phyloP scores from a whole-genome alignment of 306 rosid genomes.

The Corylus heterophylla region DNA sequence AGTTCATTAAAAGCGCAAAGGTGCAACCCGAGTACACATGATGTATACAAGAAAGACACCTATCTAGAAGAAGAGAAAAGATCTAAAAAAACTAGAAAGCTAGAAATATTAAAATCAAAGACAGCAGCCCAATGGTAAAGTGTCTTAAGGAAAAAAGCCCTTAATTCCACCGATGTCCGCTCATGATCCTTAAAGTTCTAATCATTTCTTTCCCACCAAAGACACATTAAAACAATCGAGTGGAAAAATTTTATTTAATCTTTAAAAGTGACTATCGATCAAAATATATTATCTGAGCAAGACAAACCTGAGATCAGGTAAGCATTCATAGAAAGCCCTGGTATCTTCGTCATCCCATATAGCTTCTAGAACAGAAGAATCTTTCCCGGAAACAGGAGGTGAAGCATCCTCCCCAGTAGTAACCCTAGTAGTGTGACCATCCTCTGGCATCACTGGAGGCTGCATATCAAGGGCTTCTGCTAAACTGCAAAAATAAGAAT shows the following conservation, averaged over 20 bases:
- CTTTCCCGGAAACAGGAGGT: conserved; percentile 82
- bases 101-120: too few species aligned
- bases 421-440: conserved; percentile 96
- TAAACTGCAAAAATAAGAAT: conserved; percentile 53
- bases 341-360: conserved; percentile 99
- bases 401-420: conserved; percentile 86
- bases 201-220: too few species aligned
- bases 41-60: too few species aligned
- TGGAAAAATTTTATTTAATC: background rate
- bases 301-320: conserved; percentile 97
- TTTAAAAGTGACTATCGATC: conserved; percentile 6
- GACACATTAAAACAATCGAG: too few species aligned
- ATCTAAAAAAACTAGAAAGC: too few species aligned
- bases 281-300: conserved; percentile 20
- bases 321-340: conserved; percentile 86
- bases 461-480: conserved; percentile 99
- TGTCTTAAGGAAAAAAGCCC: too few species aligned
- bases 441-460: conserved; percentile 99
- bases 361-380: conserved; percentile 75
- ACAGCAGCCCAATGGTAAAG: too few species aligned
- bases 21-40: too few species aligned
- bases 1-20: too few species aligned
- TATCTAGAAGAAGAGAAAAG: too few species aligned
- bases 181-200: too few species aligned
- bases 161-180: too few species aligned